A percentile compares a stretch with the other conserved stretches of the same genome.
Conservation (phyloP, 768 basidiomycete genomes). For the Lyophyllum decastes region DNA sequence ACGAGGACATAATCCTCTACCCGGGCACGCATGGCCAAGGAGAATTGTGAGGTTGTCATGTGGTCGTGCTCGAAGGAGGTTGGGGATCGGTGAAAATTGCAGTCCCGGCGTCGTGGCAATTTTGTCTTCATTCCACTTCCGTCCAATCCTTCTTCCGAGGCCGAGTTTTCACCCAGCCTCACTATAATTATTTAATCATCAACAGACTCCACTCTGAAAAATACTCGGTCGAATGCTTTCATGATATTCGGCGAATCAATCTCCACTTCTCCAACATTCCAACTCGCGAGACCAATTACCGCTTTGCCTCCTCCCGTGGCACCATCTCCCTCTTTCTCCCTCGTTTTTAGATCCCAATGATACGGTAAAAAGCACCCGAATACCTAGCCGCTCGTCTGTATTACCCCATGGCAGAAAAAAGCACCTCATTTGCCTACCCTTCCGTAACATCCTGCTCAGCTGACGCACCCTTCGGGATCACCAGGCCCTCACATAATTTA, state of each 20-base stretch:
- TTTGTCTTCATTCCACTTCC: neutral
- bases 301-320: neutral
- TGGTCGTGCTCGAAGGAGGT: no score
- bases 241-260: neutral
- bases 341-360: neutral
- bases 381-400: neutral
- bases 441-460: constrained; percentile 16
- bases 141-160: neutral
- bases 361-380: neutral
- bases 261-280: neutral
- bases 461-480: constrained; percentile 14
- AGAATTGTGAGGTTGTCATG: neutral
- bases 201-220: no score
- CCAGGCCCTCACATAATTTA: constrained; percentile 8
- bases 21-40: no score
- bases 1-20: no score
- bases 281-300: neutral
- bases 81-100: no score
- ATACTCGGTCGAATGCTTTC: no score
- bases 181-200: no score
- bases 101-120: neutral
- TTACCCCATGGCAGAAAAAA: neutral
- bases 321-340: neutral
- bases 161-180: neutral
- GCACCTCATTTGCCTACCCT: neutral